These are phyloP conservation scores for Phytophthora kernoviae DNA, from an alignment of 352 stramenopile species.

Conservation along the genomic window DNA sequence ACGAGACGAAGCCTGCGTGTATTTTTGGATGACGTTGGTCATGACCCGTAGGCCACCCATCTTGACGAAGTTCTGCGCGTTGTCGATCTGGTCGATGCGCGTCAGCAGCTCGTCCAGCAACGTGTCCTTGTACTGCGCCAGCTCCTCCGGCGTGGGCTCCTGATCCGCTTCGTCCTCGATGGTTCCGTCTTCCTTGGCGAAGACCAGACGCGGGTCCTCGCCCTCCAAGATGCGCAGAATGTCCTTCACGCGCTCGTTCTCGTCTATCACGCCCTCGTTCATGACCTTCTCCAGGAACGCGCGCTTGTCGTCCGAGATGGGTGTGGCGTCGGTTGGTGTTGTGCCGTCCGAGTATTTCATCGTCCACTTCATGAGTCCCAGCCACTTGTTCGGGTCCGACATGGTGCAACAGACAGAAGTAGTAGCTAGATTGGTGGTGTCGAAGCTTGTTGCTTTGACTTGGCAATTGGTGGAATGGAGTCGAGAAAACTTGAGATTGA, in stretches of 20 bases:
- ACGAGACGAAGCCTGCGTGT: constrained; percentile 53
- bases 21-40: constrained; percentile 62
- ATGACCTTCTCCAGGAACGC: constrained; percentile 84
- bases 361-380: constrained; percentile 88
- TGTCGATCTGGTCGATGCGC: constrained; percentile 89
- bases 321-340: constrained; percentile 56
- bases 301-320: constrained; percentile 80
- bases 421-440: not conserved
- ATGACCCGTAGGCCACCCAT: constrained; percentile 73
- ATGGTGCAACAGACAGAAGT: not conserved
- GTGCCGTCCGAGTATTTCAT: constrained; percentile 89
- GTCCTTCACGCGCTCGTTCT: constrained; percentile 83
- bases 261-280: constrained; percentile 85
- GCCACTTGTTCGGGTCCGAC: constrained; percentile 83
- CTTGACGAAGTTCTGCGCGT: constrained; percentile 89
- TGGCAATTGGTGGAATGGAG: not conserved
- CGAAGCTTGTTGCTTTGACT: not conserved
- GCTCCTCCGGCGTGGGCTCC: constrained; percentile 59
- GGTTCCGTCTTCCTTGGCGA: constrained; percentile 47
- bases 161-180: constrained; percentile 35
- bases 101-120: constrained; percentile 86
- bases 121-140: constrained; percentile 80
- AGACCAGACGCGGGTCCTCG: constrained; percentile 76
- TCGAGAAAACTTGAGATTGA: not conserved
- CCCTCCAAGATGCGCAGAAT: constrained; percentile 83